Conservation (phyloP, 306 rosid genomes). For the Sicyos edulis region DNA sequence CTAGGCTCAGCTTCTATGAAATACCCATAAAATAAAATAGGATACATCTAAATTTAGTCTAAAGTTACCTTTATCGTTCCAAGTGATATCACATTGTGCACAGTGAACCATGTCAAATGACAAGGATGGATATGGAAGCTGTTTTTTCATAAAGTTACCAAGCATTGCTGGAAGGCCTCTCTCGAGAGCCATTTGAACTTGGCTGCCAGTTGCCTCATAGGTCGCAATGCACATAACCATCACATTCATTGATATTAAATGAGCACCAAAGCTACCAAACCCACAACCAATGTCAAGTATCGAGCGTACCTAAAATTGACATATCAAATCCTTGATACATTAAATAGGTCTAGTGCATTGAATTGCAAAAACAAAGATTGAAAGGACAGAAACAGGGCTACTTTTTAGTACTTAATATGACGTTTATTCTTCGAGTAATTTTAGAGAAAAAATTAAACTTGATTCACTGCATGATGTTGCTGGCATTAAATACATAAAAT, state of each 20-base stretch:
- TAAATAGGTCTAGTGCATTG: constrained; percentile 16
- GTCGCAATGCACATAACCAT: constrained; percentile 88
- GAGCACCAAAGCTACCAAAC: constrained; percentile 99
- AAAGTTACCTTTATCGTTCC: constrained; percentile 75
- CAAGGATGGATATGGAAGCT: constrained; percentile 90
- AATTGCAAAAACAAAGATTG: neutral
- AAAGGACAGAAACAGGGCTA: constrained; percentile 14
- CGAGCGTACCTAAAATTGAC: constrained; percentile 60
- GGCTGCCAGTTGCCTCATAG: constrained; percentile 96
- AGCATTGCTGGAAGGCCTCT: constrained; percentile 98
- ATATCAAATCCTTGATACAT: constrained; percentile 14
- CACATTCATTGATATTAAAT: constrained; percentile 66
- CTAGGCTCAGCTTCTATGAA: neutral
- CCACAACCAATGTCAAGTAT: constrained; percentile 91
- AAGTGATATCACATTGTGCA: constrained; percentile 84
- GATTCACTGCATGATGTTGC: neutral
- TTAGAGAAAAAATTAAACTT: neutral
- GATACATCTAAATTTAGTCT: neutral
- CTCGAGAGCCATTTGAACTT: constrained; percentile 97
- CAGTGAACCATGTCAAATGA: constrained; percentile 96
- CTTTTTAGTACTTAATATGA: neutral
- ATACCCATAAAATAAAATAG: constrained; percentile 4
- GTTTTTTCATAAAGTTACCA: constrained; percentile 64
- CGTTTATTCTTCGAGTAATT: neutral
- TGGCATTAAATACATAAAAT: neutral